These are phyloP conservation scores for Fusarium dlaminii DNA, from an alignment of 2,329 filamentous ascomycete genomes.

Conservation along the genomic window DNA sequence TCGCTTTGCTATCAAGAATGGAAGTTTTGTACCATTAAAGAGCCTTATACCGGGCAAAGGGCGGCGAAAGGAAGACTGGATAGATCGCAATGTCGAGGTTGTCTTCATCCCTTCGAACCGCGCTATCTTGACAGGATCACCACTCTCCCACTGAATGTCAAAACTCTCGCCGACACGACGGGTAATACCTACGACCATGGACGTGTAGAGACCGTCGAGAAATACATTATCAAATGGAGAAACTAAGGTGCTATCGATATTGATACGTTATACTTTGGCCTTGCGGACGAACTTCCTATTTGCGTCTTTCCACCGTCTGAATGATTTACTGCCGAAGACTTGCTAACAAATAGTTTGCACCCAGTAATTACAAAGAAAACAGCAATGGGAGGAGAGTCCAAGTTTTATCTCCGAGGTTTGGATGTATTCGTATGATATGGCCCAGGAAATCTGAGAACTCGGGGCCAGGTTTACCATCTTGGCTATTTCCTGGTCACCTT, in stretches of 20 bases:
- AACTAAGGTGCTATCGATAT: neutral
- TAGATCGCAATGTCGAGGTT: neutral
- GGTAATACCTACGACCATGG: neutral
- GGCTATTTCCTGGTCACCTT: neutral
- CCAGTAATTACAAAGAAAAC: neutral
- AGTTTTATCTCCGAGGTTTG: neutral
- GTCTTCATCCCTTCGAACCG: neutral
- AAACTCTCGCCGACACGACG: neutral
- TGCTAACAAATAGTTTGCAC: neutral
- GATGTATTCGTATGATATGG: neutral
- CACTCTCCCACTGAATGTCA: neutral
- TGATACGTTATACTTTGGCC: neutral
- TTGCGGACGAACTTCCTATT: neutral
- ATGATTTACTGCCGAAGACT: neutral
- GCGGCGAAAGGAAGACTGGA: neutral
- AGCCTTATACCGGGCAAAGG: neutral
- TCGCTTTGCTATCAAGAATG: neutral
- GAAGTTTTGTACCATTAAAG: neutral
- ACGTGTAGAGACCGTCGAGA: no score
- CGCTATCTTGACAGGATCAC: neutral
- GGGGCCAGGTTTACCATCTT: neutral
- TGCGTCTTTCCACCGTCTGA: neutral
- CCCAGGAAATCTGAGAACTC: neutral
- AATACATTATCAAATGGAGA: neutral
- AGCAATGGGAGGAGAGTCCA: neutral